Conservation (phyloP, 129 eudicot genomes). For the Lonicera japonica region DNA sequence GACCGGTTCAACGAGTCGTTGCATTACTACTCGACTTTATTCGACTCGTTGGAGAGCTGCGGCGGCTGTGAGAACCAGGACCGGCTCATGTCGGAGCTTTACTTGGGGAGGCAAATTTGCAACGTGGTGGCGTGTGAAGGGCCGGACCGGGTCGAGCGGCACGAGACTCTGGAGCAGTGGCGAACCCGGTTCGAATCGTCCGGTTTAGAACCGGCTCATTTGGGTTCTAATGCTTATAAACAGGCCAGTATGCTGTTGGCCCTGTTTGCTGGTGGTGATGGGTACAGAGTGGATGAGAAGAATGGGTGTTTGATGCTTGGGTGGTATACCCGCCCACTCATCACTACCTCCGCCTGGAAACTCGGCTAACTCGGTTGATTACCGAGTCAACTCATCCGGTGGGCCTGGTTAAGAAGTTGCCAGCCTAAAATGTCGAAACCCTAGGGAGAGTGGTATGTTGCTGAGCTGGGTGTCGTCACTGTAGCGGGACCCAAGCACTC, state of each 20-base stretch:
- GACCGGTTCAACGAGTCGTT: constrained; percentile 72
- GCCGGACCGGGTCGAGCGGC: constrained; percentile 63
- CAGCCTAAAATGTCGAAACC: constrained; percentile 17
- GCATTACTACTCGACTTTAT: constrained; percentile 74
- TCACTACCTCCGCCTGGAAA: constrained; percentile 87
- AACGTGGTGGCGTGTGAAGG: constrained; percentile 85
- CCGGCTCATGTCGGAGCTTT: constrained; percentile 68
- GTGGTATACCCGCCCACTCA: constrained; percentile 82
- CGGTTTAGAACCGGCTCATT: constrained; percentile 58
- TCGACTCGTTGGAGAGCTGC: constrained; percentile 67
- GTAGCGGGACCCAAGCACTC: background rate
- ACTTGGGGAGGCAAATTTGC: constrained; percentile 68
- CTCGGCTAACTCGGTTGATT: constrained; percentile 24
- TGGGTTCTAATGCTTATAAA: constrained; percentile 74
- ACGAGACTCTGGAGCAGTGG: constrained; percentile 69
- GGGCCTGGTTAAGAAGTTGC: background rate
- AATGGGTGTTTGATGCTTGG: constrained; percentile 87
- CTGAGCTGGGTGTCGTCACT: background rate
- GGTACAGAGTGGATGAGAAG: constrained; percentile 68
- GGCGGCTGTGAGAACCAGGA: constrained; percentile 31
- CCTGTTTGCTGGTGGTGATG: constrained; percentile 69
- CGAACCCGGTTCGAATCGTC: constrained; percentile 35
- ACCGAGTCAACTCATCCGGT: background rate
- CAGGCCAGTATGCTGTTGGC: constrained; percentile 91
- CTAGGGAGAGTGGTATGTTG: background rate